Evolutionary conservation across 257 asterid species (phyloP), one percentile per base, ranked within the genome.

Genomic region (Przewalskia tangutica): DNA sequence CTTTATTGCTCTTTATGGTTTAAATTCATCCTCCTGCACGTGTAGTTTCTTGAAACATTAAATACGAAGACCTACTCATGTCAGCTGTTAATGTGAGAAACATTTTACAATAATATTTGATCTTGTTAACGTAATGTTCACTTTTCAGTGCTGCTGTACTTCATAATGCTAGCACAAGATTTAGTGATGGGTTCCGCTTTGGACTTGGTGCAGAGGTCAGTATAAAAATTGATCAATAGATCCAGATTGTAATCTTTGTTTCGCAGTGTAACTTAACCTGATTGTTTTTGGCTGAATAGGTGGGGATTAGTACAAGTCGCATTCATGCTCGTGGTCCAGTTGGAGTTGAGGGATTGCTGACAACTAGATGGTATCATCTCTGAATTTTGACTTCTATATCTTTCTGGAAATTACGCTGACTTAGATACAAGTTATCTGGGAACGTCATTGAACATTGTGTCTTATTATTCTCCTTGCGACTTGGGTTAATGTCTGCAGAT

Each of bases 251-350:
- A 48, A 75, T 50, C 63, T 50, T 75, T 75, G 46, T 50, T 75
- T 75, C 27, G 3, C 80, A 75, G 46, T 75, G 46, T 44, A 75
- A 14, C 58, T 18, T 77, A 27, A 82, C 56, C 20, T 80, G 58
- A 80, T 66, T 56, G 58, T 54, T 59, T 80, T 70, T 56, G 77
- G 77, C 84, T 82, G 64, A 85, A 67, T 85, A 95, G 99, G 99
- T 95, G 55, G 99, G 99, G 81, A 91, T 94, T 66, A 95, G 99
- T 84, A 95, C 97, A 12, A 92, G 98, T 84, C 92, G 98, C 84
- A 94, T 95, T 81, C 99, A 95, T 86, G 99, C 99, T 42, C 97
- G 99, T 77, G 99, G 99, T 53, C 99, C 99, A 7, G 99, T 95
- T 32, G 98, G 99, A 40, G 97, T 94, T 56, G 98, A 95, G 88